Evolutionary conservation across 495 filamentous ascomycete genomes (phyloP).

Genomic region (Penicillium salamii): DNA sequence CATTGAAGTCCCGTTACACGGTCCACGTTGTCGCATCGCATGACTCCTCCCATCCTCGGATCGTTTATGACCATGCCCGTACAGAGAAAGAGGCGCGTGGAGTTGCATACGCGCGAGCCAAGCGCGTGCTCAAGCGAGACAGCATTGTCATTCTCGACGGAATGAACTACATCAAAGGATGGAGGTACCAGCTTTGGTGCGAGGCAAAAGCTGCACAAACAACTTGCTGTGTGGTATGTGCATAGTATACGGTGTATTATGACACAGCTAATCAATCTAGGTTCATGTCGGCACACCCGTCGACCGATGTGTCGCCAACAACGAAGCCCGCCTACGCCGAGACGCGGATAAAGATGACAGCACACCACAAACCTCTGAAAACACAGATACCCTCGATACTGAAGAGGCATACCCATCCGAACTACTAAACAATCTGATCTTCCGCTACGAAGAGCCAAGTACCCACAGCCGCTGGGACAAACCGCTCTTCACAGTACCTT

Average conservation of each 20-base stretch:
- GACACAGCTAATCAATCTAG: slow-evolving; percentile 31
- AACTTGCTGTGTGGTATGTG: slow-evolving; percentile 71
- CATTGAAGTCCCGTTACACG: slow-evolving; percentile 51
- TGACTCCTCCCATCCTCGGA: slow-evolving; percentile 41
- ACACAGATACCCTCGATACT: slow-evolving; percentile 17
- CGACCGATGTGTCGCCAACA: slow-evolving; percentile 58
- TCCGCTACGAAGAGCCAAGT: slow-evolving; percentile 95
- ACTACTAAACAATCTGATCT: slow-evolving; percentile 89
- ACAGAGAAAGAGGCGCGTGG: slow-evolving; percentile 93
- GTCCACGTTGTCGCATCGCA: slow-evolving; percentile 59
- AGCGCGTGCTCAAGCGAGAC: slow-evolving; percentile 71
- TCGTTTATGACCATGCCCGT: slow-evolving; percentile 55
- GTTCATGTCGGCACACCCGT: slow-evolving; percentile 76
- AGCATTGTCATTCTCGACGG: slow-evolving; percentile 88
- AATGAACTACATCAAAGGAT: slow-evolving; percentile 97
- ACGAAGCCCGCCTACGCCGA: slow-evolving; percentile 35
- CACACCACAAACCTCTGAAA: background rate
- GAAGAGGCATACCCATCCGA: slow-evolving; percentile 60
- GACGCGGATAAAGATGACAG: slow-evolving; percentile 3
- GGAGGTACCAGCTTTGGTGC: slow-evolving; percentile 92
- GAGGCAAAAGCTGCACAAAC: slow-evolving; percentile 87
- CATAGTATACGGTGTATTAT: background rate
- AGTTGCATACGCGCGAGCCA: slow-evolving; percentile 77
- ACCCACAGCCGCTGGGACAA: slow-evolving; percentile 94
- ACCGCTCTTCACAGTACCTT: slow-evolving; percentile 86